A percentile compares a stretch with the other conserved stretches of the same genome.
phyloP scores from a whole-genome alignment of 345 rosid species.

The Isatis tinctoria region DNA sequence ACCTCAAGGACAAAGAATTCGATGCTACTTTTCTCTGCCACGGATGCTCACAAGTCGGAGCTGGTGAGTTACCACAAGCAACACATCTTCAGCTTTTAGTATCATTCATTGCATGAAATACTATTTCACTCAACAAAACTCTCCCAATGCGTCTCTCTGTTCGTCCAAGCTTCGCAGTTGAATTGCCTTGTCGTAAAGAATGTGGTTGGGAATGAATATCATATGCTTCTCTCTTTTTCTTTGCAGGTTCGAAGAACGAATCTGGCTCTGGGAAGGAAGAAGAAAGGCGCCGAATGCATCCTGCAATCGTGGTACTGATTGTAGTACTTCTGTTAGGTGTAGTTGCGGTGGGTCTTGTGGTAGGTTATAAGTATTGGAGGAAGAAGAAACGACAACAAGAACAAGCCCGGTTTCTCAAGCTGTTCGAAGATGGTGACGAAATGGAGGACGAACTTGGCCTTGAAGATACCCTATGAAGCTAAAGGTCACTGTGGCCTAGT shows the following conservation, averaged over 20 bases:
- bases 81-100: background rate
- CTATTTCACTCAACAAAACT: background rate
- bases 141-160: background rate
- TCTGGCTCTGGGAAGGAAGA: conserved; percentile 17
- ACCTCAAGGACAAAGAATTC: conserved; percentile 48
- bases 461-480: conserved; percentile 29
- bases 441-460: conserved; percentile 79
- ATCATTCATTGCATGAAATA: background rate
- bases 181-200: background rate
- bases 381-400: conserved; percentile 79
- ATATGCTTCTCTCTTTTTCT: background rate
- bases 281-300: conserved; percentile 32
- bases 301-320: conserved; percentile 47
- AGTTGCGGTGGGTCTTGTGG: conserved; percentile 32
- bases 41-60: conserved; percentile 39
- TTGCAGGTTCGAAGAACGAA: conserved; percentile 38
- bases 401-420: conserved; percentile 79
- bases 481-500: background rate
- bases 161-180: background rate
- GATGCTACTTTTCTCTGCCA: conserved; percentile 66
- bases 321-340: conserved; percentile 36
- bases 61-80: conserved; percentile 37
- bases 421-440: conserved; percentile 90
- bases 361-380: conserved; percentile 54
- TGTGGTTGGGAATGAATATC: background rate